Evolutionary conservation across 2,329 filamentous ascomycete genomes (phyloP), one percentile per base, ranked within the genome.

Genomic region (Beauveria pseudobassiana): DNA sequence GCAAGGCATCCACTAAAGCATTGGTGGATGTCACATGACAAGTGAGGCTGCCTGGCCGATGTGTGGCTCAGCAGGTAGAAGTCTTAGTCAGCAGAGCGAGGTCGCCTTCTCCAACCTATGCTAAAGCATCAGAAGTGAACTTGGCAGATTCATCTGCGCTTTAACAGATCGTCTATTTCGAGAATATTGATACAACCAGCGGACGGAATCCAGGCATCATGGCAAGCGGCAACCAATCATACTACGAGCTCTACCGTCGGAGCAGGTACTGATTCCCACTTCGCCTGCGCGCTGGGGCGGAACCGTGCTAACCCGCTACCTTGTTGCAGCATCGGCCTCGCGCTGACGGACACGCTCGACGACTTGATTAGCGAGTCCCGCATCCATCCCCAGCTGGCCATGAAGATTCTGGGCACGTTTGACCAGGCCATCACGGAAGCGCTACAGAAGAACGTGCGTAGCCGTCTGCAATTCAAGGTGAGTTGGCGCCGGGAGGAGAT

Each of bases 341-440:
- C 93, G 62, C 84, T 99, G 70, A 97, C 93, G 60, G 96, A 99
- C 77, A 96, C 93, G 61, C 92, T 99, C 70, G 95, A 99, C 78
- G 91, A 96, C 71, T 82, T 99, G 68, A 98, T 99, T 77, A 93
- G 90, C 73, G 89, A 93, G 68, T 88, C 92, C 71, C 90, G 91
- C 67, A 98, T 99, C 78, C 93, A 98, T 77, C 95, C 95, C 30
- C 95, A 99, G 79, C 86, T 99, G 50, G 95, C 95, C 56, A 98
- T 99, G 91, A 96, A 96, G 83, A 96, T 99, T 66, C 85, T 99
- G 64, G 87, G 87, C 68, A 96, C 96, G 78, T 99, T 98, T 75
- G 95, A 99, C 77, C 89, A 92, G 69, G 88, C 90, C 50, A 92
- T 99, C 61, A 90, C 95, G 18, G 92, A 97, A 71, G 90, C 93